Conservation (phyloP, 2,329 filamentous ascomycete genomes). For the Aureobasidium pullulans region DNA sequence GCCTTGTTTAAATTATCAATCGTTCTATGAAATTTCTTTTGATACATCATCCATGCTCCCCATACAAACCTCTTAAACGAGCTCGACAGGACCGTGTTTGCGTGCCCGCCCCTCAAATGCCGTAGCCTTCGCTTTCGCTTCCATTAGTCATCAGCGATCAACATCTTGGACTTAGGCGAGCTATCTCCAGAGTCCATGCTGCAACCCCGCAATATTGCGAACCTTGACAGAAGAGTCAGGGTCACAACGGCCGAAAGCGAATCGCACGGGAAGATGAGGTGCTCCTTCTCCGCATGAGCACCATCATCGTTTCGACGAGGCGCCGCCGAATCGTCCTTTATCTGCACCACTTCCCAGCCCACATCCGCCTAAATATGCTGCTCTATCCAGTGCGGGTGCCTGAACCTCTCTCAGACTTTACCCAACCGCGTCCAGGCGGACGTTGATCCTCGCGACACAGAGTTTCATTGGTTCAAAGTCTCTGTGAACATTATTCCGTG, state of each 20-base stretch:
- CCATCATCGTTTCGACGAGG: not conserved
- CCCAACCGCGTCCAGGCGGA: not conserved
- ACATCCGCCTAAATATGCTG: constrained; percentile 5
- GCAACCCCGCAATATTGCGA: not conserved
- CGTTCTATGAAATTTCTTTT: not conserved
- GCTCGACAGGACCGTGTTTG: not conserved
- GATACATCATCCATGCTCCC: not conserved
- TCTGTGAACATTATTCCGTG: not conserved
- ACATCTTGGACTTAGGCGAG: not conserved
- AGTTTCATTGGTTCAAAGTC: constrained; percentile 4
- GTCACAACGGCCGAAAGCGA: constrained; percentile 2
- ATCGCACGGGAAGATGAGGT: not conserved
- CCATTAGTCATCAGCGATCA: constrained; percentile 1
- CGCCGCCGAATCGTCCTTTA: not conserved
- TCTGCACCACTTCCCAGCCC: not conserved
- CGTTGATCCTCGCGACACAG: not conserved
- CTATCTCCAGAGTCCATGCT: not conserved
- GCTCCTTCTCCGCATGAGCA: not conserved
- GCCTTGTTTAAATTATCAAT: not conserved
- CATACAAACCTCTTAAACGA: not conserved
- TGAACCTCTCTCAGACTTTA: not conserved
- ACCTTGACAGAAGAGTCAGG: not conserved
- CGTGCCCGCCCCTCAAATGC: not conserved
- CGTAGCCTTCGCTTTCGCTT: not conserved
- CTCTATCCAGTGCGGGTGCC: not conserved